Evolutionary conservation across 345 rosid species (phyloP).

Genomic region (Iberis pinnata): DNA sequence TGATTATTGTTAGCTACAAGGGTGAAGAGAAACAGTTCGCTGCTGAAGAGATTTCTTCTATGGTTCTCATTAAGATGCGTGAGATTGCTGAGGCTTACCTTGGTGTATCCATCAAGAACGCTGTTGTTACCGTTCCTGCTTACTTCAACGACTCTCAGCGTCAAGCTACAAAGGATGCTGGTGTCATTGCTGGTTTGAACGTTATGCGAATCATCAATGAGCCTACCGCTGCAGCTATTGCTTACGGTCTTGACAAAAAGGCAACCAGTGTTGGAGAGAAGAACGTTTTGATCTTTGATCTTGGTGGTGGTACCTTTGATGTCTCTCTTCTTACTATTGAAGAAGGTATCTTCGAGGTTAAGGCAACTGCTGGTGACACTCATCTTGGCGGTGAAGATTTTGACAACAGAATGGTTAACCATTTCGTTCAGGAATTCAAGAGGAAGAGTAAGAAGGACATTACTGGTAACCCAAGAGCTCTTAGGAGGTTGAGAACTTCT

Average conservation of each 20-base stretch:
- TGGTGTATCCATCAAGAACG: slow-evolving; percentile 42
- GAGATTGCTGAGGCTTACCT: slow-evolving; percentile 73
- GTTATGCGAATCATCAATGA: slow-evolving; percentile 31
- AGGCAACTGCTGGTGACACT: slow-evolving; percentile 59
- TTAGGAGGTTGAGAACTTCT: slow-evolving; percentile 46
- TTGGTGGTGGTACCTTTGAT: slow-evolving; percentile 64
- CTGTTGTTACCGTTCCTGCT: slow-evolving; percentile 32
- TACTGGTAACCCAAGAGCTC: slow-evolving; percentile 48
- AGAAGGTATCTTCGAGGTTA: slow-evolving; percentile 60
- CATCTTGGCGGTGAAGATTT: slow-evolving; percentile 70
- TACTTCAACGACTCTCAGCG: slow-evolving; percentile 33
- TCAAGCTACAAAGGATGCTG: slow-evolving; percentile 30
- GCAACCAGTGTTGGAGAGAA: slow-evolving; percentile 30
- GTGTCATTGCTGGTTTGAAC: slow-evolving; percentile 23
- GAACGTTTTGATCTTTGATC: slow-evolving; percentile 41
- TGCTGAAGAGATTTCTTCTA: slow-evolving; percentile 63
- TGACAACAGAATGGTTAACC: slow-evolving; percentile 57
- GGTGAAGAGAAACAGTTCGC: slow-evolving; percentile 61
- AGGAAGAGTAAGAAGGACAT: slow-evolving; percentile 59
- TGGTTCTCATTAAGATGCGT: slow-evolving; percentile 70
- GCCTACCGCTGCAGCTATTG: slow-evolving; percentile 32
- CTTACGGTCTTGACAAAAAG: slow-evolving; percentile 33
- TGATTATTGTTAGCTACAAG: slow-evolving; percentile 53
- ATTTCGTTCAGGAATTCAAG: slow-evolving; percentile 56
- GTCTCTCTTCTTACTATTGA: slow-evolving; percentile 55